A percentile compares a stretch with the other conserved stretches of the same genome.
These are phyloP conservation scores for Micromonas pusilla DNA, from an alignment of 139 green algal species.

Conservation along the genomic window DNA sequence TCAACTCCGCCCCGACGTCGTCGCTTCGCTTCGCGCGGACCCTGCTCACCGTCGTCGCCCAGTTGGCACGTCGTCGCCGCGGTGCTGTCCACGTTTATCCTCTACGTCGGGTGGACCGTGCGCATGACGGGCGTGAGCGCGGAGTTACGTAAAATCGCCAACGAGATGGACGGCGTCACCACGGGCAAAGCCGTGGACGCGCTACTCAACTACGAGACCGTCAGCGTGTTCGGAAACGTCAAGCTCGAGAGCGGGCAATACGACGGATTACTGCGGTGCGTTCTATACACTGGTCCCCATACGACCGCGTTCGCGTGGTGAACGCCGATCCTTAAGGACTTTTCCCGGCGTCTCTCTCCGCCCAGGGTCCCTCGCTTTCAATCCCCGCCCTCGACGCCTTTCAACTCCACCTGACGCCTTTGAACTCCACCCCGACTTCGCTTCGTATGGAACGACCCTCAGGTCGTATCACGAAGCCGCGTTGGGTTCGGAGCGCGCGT, in stretches of 20 bases:
- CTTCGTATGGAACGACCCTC: too few species aligned
- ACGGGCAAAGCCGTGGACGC: slow-evolving; percentile 83
- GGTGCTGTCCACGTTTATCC: slow-evolving; percentile 74
- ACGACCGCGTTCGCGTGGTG: too few species aligned
- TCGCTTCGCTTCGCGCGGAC: too few species aligned
- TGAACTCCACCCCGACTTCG: too few species aligned
- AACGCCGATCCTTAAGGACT: too few species aligned
- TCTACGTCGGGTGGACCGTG: slow-evolving; percentile 80
- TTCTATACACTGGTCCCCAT: too few species aligned
- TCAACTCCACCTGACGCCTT: too few species aligned
- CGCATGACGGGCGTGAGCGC: slow-evolving; percentile 55
- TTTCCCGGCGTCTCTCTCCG: too few species aligned
- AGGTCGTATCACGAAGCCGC: slow-evolving; percentile 25
- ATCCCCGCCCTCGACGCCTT: too few species aligned
- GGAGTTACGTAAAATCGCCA: slow-evolving; percentile 53
- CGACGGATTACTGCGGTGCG: slow-evolving; percentile 5
- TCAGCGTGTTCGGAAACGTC: slow-evolving; percentile 41
- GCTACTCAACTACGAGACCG: slow-evolving; percentile 89
- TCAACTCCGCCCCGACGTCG: too few species aligned
- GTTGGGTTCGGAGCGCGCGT: slow-evolving; percentile 16
- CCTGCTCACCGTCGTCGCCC: too few species aligned
- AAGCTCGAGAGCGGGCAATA: slow-evolving; percentile 20
- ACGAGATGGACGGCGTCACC: slow-evolving; percentile 78
- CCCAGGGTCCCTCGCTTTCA: too few species aligned
- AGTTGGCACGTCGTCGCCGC: slow-evolving; percentile 46